Percentiles rank a stretch among this genome's conserved stretches.
phyloP scores from a whole-genome alignment of 257 asterid genomes.

The Petunia axillaris region DNA sequence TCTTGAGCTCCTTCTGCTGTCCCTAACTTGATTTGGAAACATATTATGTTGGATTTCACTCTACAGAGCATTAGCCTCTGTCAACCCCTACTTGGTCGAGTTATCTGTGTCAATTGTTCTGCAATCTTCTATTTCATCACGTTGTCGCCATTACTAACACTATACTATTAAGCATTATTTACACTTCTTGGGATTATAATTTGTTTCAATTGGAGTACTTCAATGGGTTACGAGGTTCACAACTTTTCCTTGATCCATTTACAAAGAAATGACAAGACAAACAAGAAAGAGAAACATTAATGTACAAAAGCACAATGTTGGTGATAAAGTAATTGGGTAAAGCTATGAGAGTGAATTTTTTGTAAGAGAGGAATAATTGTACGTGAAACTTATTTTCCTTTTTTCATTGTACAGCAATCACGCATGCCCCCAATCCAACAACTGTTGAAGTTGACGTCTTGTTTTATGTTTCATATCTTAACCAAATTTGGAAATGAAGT shows the following conservation, averaged over 20 bases:
- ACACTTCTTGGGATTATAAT: background rate
- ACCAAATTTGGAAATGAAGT: slow-evolving; percentile 28
- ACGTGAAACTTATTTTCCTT: background rate
- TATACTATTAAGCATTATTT: background rate
- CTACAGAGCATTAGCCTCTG: background rate
- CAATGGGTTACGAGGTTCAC: background rate
- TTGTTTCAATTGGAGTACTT: background rate
- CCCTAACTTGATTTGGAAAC: background rate
- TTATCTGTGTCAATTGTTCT: background rate
- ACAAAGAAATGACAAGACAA: background rate
- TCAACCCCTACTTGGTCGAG: background rate
- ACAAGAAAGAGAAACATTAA: background rate
- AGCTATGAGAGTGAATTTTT: background rate
- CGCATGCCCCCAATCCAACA: slow-evolving; percentile 28
- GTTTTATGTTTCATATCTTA: slow-evolving; percentile 21
- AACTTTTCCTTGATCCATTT: background rate
- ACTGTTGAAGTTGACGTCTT: background rate
- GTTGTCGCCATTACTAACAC: background rate
- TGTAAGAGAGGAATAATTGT: slow-evolving; percentile 10
- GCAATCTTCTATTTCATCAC: background rate
- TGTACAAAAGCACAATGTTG: slow-evolving; percentile 1
- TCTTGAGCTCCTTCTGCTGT: background rate
- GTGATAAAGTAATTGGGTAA: background rate
- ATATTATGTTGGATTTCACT: background rate
- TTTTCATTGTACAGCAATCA: background rate